Evolutionary conservation across 192 early-diverging fungal species (phyloP).

Genomic region (Backusella parvicylindrica): DNA sequence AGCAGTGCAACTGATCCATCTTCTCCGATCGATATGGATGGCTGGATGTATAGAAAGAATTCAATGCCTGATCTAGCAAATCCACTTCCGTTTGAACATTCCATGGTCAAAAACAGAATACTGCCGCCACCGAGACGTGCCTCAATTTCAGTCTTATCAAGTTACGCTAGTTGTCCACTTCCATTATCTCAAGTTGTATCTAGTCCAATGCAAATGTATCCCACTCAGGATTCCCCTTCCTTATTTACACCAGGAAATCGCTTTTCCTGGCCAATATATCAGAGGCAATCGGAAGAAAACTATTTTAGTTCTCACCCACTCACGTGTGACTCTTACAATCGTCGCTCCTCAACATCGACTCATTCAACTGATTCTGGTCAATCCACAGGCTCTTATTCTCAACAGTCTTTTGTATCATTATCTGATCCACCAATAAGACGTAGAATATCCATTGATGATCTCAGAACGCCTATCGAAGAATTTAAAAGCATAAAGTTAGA

Average conservation of each 20-base stretch:
- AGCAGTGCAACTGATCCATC: background rate
- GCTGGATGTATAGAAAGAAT: background rate
- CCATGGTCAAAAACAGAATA: background rate
- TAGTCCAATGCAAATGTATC: background rate
- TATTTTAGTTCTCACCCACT: background rate
- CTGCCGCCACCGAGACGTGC: background rate
- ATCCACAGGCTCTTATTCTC: background rate
- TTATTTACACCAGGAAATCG: slow-evolving; percentile 1
- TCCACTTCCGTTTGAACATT: background rate
- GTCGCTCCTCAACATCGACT: background rate
- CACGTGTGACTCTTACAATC: background rate
- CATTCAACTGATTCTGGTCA: background rate
- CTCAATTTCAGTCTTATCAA: background rate
- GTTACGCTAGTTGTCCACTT: background rate
- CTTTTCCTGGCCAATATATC: background rate
- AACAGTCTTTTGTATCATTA: background rate
- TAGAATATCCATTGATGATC: slow-evolving; percentile 25
- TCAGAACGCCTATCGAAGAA: slow-evolving; percentile 27
- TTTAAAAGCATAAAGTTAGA: background rate
- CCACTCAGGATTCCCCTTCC: background rate
- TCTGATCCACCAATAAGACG: background rate
- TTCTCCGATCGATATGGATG: background rate
- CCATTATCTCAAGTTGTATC: background rate
- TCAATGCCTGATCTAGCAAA: background rate
- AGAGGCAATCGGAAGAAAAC: background rate